Conservation (phyloP, 495 filamentous ascomycete genomes). For the Penicillium riverlandense region DNA sequence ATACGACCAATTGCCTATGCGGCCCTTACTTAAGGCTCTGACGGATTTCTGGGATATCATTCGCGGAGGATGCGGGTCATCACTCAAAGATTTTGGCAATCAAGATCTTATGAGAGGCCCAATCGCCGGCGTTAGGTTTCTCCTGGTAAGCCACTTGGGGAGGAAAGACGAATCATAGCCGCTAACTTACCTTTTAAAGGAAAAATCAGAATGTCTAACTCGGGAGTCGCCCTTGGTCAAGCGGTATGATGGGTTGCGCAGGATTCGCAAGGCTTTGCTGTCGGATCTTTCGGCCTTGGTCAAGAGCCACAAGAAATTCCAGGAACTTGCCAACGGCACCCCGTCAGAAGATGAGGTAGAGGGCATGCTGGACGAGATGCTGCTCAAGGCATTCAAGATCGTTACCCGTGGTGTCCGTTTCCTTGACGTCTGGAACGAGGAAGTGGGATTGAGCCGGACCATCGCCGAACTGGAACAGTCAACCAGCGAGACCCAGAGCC, state of each 20-base stretch:
- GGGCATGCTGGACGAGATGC: conserved; percentile 80
- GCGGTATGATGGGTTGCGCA: conserved; percentile 66
- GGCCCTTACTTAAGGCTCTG: conserved; percentile 75
- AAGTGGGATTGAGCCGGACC: conserved; percentile 56
- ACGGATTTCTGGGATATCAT: conserved; percentile 91
- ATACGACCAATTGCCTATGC: conserved; percentile 82
- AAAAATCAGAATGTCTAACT: conserved; percentile 81
- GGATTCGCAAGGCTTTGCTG: conserved; percentile 76
- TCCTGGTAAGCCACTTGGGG: conserved; percentile 58
- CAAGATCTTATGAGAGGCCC: conserved; percentile 88
- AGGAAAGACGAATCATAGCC: background rate
- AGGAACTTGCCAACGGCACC: conserved; percentile 50
- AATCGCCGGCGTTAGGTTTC: conserved; percentile 84
- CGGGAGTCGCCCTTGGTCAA: conserved; percentile 69
- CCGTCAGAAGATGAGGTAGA: conserved; percentile 56
- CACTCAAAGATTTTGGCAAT: conserved; percentile 68
- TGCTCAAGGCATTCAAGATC: conserved; percentile 87
- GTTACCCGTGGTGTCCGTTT: conserved; percentile 88
- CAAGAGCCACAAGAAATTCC: conserved; percentile 74
- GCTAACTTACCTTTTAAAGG: conserved; percentile 39
- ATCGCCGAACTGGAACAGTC: conserved; percentile 51
- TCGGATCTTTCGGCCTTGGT: conserved; percentile 86
- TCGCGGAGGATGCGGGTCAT: conserved; percentile 55
- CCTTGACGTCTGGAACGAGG: conserved; percentile 81
- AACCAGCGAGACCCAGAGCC: conserved; percentile 15